A percentile compares a stretch with the other conserved stretches of the same genome.
These are phyloP conservation scores for Apiotrichum akiyoshidainum DNA, from an alignment of 1,284 basidiomycete genomes.

Conservation along the genomic window DNA sequence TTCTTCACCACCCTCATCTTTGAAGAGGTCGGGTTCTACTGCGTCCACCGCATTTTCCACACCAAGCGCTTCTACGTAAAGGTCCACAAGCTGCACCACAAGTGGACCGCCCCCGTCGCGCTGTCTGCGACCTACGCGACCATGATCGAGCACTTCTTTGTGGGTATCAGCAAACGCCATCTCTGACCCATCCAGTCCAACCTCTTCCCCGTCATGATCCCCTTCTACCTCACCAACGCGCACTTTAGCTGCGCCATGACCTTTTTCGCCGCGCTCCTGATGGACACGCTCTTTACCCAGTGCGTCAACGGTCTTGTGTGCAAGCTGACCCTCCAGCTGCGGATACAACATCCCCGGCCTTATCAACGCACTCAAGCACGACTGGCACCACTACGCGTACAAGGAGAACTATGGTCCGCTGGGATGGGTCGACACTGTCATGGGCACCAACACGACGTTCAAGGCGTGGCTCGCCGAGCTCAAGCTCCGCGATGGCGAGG, in stretches of 20 bases:
- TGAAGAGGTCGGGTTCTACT: conserved; percentile 22
- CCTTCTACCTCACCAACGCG: conserved; percentile 9
- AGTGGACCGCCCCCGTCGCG: conserved; percentile 20
- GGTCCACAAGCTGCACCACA: conserved; percentile 24
- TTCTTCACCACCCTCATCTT: conserved; percentile 16
- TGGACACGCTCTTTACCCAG: conserved; percentile 20
- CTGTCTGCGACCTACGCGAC: conserved; percentile 19
- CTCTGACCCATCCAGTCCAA: conserved; percentile 12
- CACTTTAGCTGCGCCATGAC: conserved; percentile 19
- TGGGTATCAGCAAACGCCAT: neutral
- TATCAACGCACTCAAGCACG: conserved; percentile 21
- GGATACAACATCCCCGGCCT: conserved; percentile 21
- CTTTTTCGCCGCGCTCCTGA: conserved; percentile 19
- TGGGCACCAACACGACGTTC: conserved; percentile 16
- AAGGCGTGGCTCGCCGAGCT: conserved; percentile 20
- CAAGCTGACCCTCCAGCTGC: too few relatives aligned
- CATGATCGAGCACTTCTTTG: conserved; percentile 18
- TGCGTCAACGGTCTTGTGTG: conserved; percentile 3
- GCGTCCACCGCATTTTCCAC: conserved; percentile 18
- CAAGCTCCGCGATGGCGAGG: conserved; percentile 14
- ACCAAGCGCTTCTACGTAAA: conserved; percentile 11
- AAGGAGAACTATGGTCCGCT: conserved; percentile 22
- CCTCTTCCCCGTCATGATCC: conserved; percentile 17
- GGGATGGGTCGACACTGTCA: conserved; percentile 14
- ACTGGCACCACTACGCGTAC: conserved; percentile 26